These are phyloP conservation scores for Diaporthe sp. DNA, from an alignment of 2,329 filamentous ascomycete species.

Conservation along the genomic window DNA sequence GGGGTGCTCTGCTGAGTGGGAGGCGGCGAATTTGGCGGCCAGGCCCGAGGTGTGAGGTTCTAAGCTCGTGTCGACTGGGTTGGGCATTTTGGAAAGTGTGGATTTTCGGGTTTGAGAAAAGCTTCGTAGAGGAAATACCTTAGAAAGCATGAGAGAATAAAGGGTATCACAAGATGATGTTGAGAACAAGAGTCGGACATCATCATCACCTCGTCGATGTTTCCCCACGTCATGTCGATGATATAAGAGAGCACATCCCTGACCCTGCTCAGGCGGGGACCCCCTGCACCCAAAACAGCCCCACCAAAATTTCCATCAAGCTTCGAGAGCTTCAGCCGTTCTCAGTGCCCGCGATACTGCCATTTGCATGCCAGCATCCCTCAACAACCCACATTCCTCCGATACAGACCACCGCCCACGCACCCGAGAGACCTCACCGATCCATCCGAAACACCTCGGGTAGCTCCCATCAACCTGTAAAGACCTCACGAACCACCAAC, in stretches of 20 bases:
- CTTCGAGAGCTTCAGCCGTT: constrained; percentile 21
- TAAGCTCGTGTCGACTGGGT: constrained; percentile 62
- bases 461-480: neutral
- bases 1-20: constrained; percentile 61
- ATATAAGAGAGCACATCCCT: constrained; percentile 10
- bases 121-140: neutral
- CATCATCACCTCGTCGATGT: neutral
- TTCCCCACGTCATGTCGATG: constrained; percentile 27
- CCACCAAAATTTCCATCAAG: constrained; percentile 38
- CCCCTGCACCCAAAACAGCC: neutral
- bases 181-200: neutral
- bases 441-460: neutral
- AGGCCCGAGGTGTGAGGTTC: constrained; percentile 62
- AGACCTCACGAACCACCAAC: neutral
- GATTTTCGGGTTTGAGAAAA: neutral
- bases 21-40: constrained; percentile 61
- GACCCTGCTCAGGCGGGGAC: neutral
- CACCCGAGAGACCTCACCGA: neutral
- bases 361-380: neutral
- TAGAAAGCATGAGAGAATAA: neutral
- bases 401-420: neutral
- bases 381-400: neutral
- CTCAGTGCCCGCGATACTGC: neutral
- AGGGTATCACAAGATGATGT: neutral
- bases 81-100: constrained; percentile 52